Base-by-base conservation (phyloP, 768 basidiomycete genomes). In the Pulveroboletus sp. region DNA sequence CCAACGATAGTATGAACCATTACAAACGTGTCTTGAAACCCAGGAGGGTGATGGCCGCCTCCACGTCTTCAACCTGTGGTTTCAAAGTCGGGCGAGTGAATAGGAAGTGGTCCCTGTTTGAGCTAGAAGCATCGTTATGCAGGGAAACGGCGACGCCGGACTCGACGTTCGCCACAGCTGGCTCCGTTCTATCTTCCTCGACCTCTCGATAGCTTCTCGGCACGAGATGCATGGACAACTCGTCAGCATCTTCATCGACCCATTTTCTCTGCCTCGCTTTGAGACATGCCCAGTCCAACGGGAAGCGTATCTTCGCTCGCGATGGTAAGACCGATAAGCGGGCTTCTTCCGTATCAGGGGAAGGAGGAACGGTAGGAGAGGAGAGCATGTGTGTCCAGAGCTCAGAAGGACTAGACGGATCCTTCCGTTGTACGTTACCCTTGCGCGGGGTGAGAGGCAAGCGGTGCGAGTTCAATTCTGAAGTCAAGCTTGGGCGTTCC, bases 261-360 rank as follows among this genome's bases (percentile, higher is more conserved):
- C 66, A 49, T 22, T 43, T 56, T 36, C 54, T 70, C 42, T 63
- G 63, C 47, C 73, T 67, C 41, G 67, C 70, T 23, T 69, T 71
- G 38, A 83, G 83, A 65, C 85, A 88, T 1, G 85, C 85, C 84
- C 84, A 87, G 59, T 88, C 86, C 48, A 89, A 69, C 12, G 85
- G 83, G 26, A 74, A 75, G 20, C 76, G 72, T 17, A 69, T 69
- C 56, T 76, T 75, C 29, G 66, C 47, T 11, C 72, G 70, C 34
- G 60, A 62, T 8, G 66, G 47, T 12, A 68, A 52, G 22, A 43
- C 57, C 4, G 54, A 51, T n/a, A 66, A 36, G 40, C 63, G 64
- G 27, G 56, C 52, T 36, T 56, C 68, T 22, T 68, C 68, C 10
- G 41, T 48, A 13, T 51, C 57, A 11, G 60, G 62, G 6, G 50